phyloP scores from a whole-genome alignment of 306 rosid genomes.

The Pyrus betulifolia region DNA sequence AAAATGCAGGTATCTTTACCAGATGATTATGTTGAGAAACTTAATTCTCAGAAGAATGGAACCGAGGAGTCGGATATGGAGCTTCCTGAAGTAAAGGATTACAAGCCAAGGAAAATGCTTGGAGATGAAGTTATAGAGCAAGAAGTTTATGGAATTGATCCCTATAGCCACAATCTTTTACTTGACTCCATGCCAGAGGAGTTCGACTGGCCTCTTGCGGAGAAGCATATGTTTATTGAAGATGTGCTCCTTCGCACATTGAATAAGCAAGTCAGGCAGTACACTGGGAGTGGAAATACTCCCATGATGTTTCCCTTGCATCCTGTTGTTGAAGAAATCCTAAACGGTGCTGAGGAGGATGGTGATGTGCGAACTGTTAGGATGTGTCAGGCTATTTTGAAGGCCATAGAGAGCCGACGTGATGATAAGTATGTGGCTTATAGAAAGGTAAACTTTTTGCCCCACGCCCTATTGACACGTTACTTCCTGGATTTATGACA shows the following conservation, averaged over 20 bases:
- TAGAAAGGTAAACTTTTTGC: constrained; percentile 62
- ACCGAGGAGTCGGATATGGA: constrained; percentile 96
- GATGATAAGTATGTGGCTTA: constrained; percentile 97
- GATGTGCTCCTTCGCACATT: constrained; percentile 74
- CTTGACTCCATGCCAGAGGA: constrained; percentile 96
- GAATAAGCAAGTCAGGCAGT: constrained; percentile 73
- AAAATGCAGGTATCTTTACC: constrained; percentile 96
- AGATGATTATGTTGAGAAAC: constrained; percentile 87
- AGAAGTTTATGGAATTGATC: constrained; percentile 98
- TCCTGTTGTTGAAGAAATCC: constrained; percentile 79
- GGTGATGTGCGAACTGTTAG: constrained; percentile 47
- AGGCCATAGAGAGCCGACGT: constrained; percentile 69
- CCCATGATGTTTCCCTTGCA: constrained; percentile 75
- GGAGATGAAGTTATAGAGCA: constrained; percentile 90
- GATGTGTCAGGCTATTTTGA: constrained; percentile 73
- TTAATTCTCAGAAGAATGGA: constrained; percentile 89
- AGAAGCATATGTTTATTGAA: constrained; percentile 83
- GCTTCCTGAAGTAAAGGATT: constrained; percentile 95
- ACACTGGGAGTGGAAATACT: constrained; percentile 42
- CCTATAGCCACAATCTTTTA: constrained; percentile 91
- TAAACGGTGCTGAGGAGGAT: constrained; percentile 50
- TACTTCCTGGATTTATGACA: constrained; percentile 5
- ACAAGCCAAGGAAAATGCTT: constrained; percentile 89
- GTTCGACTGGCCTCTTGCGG: constrained; percentile 66
- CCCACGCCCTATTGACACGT: background rate